A percentile compares a stretch with the other conserved stretches of the same genome.
phyloP scores from a whole-genome alignment of 1,284 basidiomycete species.

The Moesziomyces sp. region DNA sequence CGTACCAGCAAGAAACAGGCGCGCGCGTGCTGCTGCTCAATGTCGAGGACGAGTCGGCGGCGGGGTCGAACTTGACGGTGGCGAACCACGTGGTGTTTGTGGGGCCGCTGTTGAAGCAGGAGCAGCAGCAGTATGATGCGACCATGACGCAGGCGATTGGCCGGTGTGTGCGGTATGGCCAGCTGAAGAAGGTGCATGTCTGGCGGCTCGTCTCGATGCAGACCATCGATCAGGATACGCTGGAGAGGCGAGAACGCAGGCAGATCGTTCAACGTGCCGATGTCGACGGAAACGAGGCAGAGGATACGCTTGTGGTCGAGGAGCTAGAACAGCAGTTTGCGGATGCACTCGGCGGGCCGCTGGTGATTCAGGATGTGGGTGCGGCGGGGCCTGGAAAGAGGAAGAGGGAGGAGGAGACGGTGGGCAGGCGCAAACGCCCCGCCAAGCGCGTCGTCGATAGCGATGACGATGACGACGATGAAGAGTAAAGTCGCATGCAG shows the following conservation, averaged over 20 bases:
- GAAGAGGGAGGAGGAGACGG: conserved; percentile 2
- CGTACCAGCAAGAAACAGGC: conserved; percentile 77
- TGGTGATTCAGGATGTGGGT: conserved; percentile 49
- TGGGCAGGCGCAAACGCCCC: conserved; percentile 3
- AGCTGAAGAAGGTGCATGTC: conserved; percentile 50
- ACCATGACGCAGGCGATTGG: conserved; percentile 59
- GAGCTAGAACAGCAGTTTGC: conserved; percentile 70
- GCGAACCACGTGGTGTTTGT: conserved; percentile 96
- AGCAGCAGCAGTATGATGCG: conserved; percentile 51
- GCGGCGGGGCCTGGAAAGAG: conserved; percentile 2
- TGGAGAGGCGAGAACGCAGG: conserved; percentile 43
- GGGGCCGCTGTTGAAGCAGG: conserved; percentile 85
- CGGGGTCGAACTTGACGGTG: conserved; percentile 88
- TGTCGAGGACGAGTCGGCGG: conserved; percentile 92
- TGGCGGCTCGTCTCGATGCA: conserved; percentile 48
- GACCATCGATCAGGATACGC: conserved; percentile 54
- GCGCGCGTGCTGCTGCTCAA: conserved; percentile 84
- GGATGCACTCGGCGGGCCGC: conserved; percentile 72
- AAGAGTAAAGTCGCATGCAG: conserved; percentile 68
- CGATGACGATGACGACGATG: conserved; percentile 34
- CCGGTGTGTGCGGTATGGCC: conserved; percentile 51
- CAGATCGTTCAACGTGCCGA: background rate
- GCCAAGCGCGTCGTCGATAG: conserved; percentile 3
- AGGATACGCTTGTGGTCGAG: conserved; percentile 67
- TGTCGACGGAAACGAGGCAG: conserved; percentile 1